phyloP scores from a whole-genome alignment of 192 early-diverging fungal species.

The Umbelopsis sp. region DNA sequence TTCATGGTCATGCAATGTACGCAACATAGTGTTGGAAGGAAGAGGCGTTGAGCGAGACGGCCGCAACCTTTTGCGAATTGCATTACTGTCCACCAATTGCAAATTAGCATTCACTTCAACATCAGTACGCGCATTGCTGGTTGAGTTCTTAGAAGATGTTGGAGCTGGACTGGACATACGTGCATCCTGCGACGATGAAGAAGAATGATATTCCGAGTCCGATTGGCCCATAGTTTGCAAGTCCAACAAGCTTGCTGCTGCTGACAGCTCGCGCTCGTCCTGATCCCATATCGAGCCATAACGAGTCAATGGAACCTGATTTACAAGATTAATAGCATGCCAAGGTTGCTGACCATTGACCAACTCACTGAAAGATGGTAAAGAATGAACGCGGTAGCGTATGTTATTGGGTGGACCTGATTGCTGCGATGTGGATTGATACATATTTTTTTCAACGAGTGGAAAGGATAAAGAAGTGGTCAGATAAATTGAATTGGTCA shows the following conservation, averaged over 20 bases:
- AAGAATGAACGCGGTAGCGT: background rate
- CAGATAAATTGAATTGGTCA: no score
- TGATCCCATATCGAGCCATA: background rate
- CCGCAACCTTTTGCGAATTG: background rate
- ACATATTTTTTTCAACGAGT: background rate
- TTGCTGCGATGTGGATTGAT: background rate
- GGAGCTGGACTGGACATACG: background rate
- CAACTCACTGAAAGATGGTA: background rate
- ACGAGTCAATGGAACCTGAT: background rate
- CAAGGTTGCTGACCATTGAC: background rate
- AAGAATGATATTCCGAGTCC: background rate
- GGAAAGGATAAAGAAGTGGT: background rate
- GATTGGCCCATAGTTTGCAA: slow-evolving; percentile 1
- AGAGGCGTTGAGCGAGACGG: background rate
- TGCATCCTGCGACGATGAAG: background rate
- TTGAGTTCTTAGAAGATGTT: background rate
- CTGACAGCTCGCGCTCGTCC: background rate
- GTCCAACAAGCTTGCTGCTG: slow-evolving; percentile 3
- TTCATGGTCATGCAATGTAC: background rate
- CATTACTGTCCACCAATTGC: background rate
- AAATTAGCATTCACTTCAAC: background rate
- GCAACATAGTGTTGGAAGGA: background rate
- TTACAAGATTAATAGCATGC: background rate
- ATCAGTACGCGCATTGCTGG: background rate
- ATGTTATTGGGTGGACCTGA: slow-evolving; percentile 1